These are phyloP conservation scores for Emmonsia crescens DNA, from an alignment of 2,329 filamentous ascomycete species.

Conservation along the genomic window DNA sequence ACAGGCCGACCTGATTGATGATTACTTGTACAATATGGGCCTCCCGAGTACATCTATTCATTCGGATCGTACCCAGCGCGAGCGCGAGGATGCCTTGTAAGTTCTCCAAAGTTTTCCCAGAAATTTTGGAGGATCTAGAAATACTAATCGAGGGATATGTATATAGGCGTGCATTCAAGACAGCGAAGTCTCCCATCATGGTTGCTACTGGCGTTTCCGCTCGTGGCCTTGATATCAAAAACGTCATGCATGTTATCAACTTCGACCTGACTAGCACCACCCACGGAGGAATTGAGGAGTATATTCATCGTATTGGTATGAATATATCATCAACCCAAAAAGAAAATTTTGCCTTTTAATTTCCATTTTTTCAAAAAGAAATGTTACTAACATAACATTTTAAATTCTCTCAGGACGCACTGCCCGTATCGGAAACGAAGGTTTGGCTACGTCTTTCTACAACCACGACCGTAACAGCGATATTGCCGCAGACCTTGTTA, in stretches of 20 bases:
- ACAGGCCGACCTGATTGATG: conserved; percentile 72
- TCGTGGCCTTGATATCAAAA: conserved; percentile 78
- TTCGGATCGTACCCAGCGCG: conserved; percentile 70
- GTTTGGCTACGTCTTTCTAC: conserved; percentile 82
- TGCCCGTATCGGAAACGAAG: conserved; percentile 79
- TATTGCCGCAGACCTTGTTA: conserved; percentile 61
- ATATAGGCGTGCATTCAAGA: conserved; percentile 60
- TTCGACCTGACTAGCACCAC: conserved; percentile 67
- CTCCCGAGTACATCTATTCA: conserved; percentile 85
- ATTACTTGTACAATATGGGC: conserved; percentile 69
- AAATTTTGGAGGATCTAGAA: background rate
- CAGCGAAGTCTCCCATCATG: conserved; percentile 63
- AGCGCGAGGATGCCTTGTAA: conserved; percentile 80
- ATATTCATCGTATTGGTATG: conserved; percentile 85
- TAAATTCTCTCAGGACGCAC: conserved; percentile 57
- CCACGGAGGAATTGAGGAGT: conserved; percentile 85
- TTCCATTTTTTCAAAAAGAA: background rate
- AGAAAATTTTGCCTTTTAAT: conserved; percentile 1
- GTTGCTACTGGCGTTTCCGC: conserved; percentile 78
- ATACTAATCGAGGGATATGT: background rate
- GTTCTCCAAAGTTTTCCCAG: conserved; percentile 18
- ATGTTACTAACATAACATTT: background rate
- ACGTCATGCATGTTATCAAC: conserved; percentile 87
- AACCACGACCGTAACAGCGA: conserved; percentile 61
- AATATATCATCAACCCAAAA: conserved; percentile 6